Evolutionary conservation across 2,329 filamentous ascomycete genomes (phyloP), one percentile per base, ranked within the genome.

Genomic region (Bipolaris oryzae): DNA sequence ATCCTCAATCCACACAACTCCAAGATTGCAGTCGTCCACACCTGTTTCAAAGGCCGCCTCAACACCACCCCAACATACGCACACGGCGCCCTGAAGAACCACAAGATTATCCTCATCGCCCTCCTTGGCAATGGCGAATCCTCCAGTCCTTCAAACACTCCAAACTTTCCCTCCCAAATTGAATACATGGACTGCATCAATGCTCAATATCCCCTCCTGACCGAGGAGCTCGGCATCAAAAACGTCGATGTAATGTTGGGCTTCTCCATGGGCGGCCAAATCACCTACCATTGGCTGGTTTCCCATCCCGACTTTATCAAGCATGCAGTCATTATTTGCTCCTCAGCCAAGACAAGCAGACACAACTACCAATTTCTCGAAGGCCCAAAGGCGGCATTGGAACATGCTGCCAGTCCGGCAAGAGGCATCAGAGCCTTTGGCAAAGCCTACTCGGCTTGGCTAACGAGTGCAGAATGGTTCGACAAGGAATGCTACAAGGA

Each of bases 361-460:
- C 84, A 85, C 64, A 85, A 85, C 63, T 79, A 78, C 52, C 80
- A 80, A 3, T 85, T 86, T 55, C 77, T 85, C 1, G 84, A 85
- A 54, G 84, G 84, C 0, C 79, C 83, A 10, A 81, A 79, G 43
- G 71, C 75, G 0, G 83, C 82, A 0, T 72, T 85, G 9, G 64
- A 81, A 1, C 80, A 75, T 16, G 71, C 77, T 0, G 66, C 66
- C 0, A 78, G 80, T 43, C 83, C 78, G 1, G 51, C 53, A 16
- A 50, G 47, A 2, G 76, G 66, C 28, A 67, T 62, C 46, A 68
- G 25, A 70, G 81, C 54, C 3, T 78, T 79, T 58, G 70, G 64
- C 0, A 66, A 76, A 33, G 76, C 72, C 1, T 79, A 77, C 58
- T 70, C 72, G 1, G 75, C 77, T 1, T 79, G 77, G 78, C 63